Base-by-base conservation (phyloP, 1,284 basidiomycete species). In the Pascua sp. region DNA sequence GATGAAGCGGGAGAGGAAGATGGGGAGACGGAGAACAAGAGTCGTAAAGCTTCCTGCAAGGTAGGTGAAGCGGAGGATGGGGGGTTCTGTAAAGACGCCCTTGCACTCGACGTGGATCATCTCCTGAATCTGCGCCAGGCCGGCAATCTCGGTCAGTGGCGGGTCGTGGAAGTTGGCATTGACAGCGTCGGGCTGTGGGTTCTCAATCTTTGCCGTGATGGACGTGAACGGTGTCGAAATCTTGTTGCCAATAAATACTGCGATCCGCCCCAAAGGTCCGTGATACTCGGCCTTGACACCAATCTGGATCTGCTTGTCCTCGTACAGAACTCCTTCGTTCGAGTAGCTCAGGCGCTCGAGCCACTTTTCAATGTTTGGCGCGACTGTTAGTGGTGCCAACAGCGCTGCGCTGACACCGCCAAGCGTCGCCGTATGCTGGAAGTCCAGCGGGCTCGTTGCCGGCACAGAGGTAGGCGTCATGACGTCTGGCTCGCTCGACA, bases 251-350 rank as follows among this genome's bases (percentile, higher is more conserved):
- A 98, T 85, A 79, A 95, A 98, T 37, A 98, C 81, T 17, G 93
- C 90, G 45, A 98, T 75, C 64, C 95, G 90, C 13, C 95, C 95
- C 41, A 91, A 83, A 66, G 92, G 86, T 12, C 89, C 89, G 74
- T 97, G 94, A 73, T 91, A 98, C 69, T 94, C 88, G 47, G 92
- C 91, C 79, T 98, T 98, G 80, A 98, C 78, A 36, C 95, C 96
- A 61, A 98, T 86, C 74, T 98, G 95, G 40, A 98, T 84, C 76
- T 95, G 90, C 13, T 89, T 85, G 69, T 98, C 96, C 75, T 98
- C 96, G 77, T 91, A 98, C 15, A 98, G 82, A 24, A 98, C 86
- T 47, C 96, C 96, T 64, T 98, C 95, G 18, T 83, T 77, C 39
- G 79, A 81, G 74, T 87, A 91, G 2, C 84, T 86, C 38, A 98